These are phyloP conservation scores for Entomortierella lignicola DNA, from an alignment of 192 early-diverging fungal genomes.

Conservation along the genomic window DNA sequence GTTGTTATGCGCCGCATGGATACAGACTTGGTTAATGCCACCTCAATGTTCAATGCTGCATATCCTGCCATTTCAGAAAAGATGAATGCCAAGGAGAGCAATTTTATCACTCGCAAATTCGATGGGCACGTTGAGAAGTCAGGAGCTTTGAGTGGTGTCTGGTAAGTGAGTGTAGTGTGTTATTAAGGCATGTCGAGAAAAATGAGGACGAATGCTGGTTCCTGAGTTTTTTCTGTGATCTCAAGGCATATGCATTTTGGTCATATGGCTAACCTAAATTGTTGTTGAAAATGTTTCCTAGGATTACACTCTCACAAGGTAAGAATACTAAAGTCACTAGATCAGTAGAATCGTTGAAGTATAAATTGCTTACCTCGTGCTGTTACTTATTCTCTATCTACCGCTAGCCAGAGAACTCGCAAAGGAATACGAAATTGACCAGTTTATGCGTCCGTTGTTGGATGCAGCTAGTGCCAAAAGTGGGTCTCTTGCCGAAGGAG, in stretches of 20 bases:
- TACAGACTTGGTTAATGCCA: slow-evolving; percentile 53
- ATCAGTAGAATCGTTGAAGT: neutral
- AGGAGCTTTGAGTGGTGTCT: slow-evolving; percentile 39
- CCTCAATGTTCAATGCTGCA: slow-evolving; percentile 53
- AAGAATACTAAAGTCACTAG: neutral
- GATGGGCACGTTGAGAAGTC: slow-evolving; percentile 30
- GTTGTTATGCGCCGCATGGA: slow-evolving; percentile 48
- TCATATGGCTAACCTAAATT: no score
- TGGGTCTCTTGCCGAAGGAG: neutral
- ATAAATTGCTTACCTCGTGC: neutral
- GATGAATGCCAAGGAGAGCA: slow-evolving; percentile 48
- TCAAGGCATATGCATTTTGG: no score
- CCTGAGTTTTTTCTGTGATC: slow-evolving; percentile 12
- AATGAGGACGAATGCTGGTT: no score
- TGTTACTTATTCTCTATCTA: neutral
- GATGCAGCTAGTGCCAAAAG: slow-evolving; percentile 16
- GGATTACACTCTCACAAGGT: slow-evolving; percentile 51
- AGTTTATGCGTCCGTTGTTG: slow-evolving; percentile 47
- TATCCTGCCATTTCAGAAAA: slow-evolving; percentile 55
- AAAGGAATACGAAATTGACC: slow-evolving; percentile 43
- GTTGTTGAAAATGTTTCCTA: no score
- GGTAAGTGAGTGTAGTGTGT: slow-evolving; percentile 22
- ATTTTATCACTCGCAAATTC: slow-evolving; percentile 36
- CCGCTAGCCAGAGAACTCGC: slow-evolving; percentile 33
- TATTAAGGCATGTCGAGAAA: no score